These are phyloP conservation scores for Paecilomyces sp. DNA, from an alignment of 2,329 filamentous ascomycete genomes.

Conservation along the genomic window DNA sequence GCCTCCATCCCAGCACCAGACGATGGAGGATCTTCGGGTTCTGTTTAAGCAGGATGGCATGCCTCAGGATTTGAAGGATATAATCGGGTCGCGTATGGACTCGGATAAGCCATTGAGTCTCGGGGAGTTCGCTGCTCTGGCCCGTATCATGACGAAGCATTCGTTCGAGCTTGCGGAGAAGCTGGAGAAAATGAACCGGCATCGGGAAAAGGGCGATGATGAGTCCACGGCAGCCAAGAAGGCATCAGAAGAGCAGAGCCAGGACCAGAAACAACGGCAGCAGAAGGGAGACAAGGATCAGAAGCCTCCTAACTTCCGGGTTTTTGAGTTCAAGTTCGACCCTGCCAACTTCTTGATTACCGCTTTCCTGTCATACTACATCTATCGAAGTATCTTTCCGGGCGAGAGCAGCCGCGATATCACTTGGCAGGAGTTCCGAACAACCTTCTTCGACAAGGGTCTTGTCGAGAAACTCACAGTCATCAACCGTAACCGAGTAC, in stretches of 20 bases:
- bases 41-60: constrained; percentile 62
- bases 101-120: constrained; percentile 41
- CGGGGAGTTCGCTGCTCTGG: constrained; percentile 54
- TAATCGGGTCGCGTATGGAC: constrained; percentile 50
- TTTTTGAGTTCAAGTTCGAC: constrained; percentile 47
- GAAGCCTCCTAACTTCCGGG: constrained; percentile 22
- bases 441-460: constrained; percentile 90
- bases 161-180: constrained; percentile 43
- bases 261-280: constrained; percentile 23
- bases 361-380: constrained; percentile 54
- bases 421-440: constrained; percentile 94
- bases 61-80: constrained; percentile 59
- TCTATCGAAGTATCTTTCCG: constrained; percentile 60
- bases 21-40: constrained; percentile 54
- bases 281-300: constrained; percentile 28
- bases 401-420: constrained; percentile 68
- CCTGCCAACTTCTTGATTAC: constrained; percentile 50
- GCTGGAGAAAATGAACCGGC: constrained; percentile 19
- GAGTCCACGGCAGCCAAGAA: constrained; percentile 24
- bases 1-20: constrained; percentile 54
- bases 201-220: constrained; percentile 22
- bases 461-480: constrained; percentile 87
- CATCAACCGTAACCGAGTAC: constrained; percentile 68
- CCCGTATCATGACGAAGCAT: constrained; percentile 50
- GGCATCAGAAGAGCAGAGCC: constrained; percentile 10